Evolutionary conservation across 2,329 filamentous ascomycete species (phyloP), one percentile per base, ranked within the genome.

Genomic region (Epichloe amarillans): DNA sequence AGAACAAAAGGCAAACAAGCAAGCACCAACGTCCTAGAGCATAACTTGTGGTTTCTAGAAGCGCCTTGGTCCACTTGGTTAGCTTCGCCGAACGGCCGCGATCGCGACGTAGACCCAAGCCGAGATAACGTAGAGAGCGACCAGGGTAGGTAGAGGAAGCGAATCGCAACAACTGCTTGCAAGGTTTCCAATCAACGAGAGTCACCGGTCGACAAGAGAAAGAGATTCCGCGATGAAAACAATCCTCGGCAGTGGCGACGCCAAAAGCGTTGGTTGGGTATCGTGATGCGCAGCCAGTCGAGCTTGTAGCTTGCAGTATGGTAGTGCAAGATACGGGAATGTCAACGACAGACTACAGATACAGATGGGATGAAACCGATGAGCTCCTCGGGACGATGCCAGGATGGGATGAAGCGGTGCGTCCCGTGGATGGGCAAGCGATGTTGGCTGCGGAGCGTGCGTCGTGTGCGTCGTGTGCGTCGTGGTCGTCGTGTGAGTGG

Each of bases 31-130:
- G 36, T 49, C 46, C 54, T 49, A 57, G 48, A 53, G 48, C 55
- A 57, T 57, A 52, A 49, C 53, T 53, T 51, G 46, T 39, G 47
- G 45, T 30, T 30, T 30, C 10, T 21, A 40, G 35, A 38, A 26
- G 39, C 41, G 19, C 47, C 45, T 36, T 30, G 12, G 17, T 49
- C n/a, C 35, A 46, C 46, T 44, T 36, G 35, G 12, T 26, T 7
- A 40, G 36, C 15, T 39, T 39, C 3, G 21, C 23, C 36, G 30
- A 40, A 45, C 19, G n/a, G 17, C 8, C n/a, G 48, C 35, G 17
- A 49, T 33, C 11, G 48, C n/a, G 17, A 49, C 40, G 47, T 21
- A 48, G 30, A 43, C 12, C 14, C 11, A 46, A 37, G 38, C 46
- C 23, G n/a, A 41, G 23, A 21, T 5, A 12, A 19, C 3, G n/a